These are phyloP conservation scores for Solanum piurae DNA, from an alignment of 257 asterid genomes.

Conservation along the genomic window DNA sequence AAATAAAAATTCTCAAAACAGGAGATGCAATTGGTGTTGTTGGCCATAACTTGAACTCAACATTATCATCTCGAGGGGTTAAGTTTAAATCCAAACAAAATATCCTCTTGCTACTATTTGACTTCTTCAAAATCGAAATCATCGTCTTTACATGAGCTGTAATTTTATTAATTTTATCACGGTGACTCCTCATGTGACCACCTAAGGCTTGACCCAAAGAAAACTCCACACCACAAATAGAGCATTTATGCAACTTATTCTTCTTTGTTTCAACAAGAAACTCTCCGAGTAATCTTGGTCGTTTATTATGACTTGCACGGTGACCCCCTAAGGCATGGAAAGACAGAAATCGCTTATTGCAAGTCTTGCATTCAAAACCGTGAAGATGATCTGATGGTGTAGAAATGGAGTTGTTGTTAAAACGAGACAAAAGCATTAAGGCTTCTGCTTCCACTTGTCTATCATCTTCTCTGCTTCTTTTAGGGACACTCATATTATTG, in stretches of 20 bases:
- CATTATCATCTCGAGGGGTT: neutral
- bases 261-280: neutral
- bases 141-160: neutral
- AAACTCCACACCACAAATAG: neutral
- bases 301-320: constrained; percentile 5
- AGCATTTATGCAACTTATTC: neutral
- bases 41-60: neutral
- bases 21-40: neutral
- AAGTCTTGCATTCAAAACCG: constrained; percentile 2
- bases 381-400: too few species aligned
- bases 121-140: neutral
- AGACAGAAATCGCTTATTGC: neutral
- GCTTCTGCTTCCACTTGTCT: neutral
- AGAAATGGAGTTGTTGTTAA: too few species aligned
- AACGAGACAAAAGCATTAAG: too few species aligned
- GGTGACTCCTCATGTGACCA: constrained; percentile 4
- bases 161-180: neutral
- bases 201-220: neutral
- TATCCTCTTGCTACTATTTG: neutral
- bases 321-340: constrained; percentile 1
- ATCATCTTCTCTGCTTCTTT: neutral
- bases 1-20: neutral
- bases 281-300: neutral
- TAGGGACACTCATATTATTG: neutral
- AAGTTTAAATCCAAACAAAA: neutral